Conservation (phyloP, 2,329 filamentous ascomycete species). For the Gliomastix tumulicola region DNA sequence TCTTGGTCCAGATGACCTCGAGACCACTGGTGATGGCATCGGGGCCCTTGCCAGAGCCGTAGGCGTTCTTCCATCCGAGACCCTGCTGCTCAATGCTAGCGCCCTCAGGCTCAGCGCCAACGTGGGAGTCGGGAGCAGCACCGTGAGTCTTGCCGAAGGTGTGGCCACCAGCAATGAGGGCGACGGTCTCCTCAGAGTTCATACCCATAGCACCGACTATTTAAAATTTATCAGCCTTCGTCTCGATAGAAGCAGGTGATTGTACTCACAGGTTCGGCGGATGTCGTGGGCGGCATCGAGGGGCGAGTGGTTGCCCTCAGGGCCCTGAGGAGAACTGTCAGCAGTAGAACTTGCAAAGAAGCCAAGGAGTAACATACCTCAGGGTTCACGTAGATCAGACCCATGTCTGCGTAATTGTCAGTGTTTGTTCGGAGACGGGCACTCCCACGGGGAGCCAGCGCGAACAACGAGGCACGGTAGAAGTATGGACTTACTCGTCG, state of each 20-base stretch:
- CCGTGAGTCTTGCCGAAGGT: conserved; percentile 78
- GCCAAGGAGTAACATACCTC: no score
- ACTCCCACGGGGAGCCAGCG: conserved; percentile 24
- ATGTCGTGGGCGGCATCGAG: conserved; percentile 65
- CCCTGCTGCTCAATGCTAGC: conserved; percentile 60
- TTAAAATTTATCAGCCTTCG: no score
- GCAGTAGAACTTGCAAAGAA: no score
- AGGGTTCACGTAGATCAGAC: conserved; percentile 77
- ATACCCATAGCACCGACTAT: conserved; percentile 42
- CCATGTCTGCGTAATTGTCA: conserved; percentile 49
- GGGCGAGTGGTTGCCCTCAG: conserved; percentile 65
- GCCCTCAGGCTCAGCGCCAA: conserved; percentile 61
- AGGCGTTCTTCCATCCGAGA: conserved; percentile 63
- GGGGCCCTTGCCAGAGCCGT: conserved; percentile 59
- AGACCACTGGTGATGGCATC: conserved; percentile 70
- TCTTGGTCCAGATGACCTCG: conserved; percentile 74
- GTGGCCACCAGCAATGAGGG: conserved; percentile 72
- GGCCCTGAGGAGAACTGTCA: conserved; percentile 60
- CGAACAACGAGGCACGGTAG: neutral
- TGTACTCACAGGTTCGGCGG: conserved; percentile 62
- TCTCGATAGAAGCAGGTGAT: no score
- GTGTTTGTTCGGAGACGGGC: no score
- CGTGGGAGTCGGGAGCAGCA: conserved; percentile 55
- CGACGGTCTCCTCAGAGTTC: conserved; percentile 77
- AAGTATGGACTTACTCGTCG: conserved; percentile 24